phyloP scores from a whole-genome alignment of 768 basidiomycete species.

The Leccinum aurantiacum region DNA sequence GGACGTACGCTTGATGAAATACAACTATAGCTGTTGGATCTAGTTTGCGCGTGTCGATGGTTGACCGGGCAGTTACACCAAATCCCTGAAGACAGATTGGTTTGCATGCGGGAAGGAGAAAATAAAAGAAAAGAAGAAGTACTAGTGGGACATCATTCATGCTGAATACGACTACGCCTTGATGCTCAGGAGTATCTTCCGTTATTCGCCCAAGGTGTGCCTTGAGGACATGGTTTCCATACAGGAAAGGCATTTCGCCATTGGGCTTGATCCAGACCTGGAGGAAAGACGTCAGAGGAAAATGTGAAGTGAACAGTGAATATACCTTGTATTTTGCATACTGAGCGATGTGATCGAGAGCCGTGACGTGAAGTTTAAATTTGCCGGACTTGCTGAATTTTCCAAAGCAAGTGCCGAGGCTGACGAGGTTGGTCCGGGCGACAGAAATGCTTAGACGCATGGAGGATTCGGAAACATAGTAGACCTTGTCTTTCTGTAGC shows the following conservation, averaged over 20 bases:
- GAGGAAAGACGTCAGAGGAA: neutral
- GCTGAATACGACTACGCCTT: conserved; percentile 94
- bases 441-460: conserved; percentile 93
- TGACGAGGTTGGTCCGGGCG: conserved; percentile 88
- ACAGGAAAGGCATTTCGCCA: conserved; percentile 98
- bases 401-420: conserved; percentile 94
- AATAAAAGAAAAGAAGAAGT: conserved; percentile 17
- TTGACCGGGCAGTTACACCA: conserved; percentile 94
- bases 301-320: neutral
- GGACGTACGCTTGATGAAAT: conserved; percentile 88
- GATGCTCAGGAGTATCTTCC: conserved; percentile 98
- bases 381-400: conserved; percentile 97
- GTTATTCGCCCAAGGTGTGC: conserved; percentile 99
- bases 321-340: conserved; percentile 97
- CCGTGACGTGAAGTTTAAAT: conserved; percentile 95
- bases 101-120: conserved; percentile 7
- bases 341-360: conserved; percentile 89
- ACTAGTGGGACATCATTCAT: conserved; percentile 96
- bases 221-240: conserved; percentile 98
- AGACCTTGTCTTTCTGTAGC: conserved; percentile 91
- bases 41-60: conserved; percentile 92
- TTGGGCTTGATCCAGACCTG: conserved; percentile 99
- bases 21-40: conserved; percentile 97
- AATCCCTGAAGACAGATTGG: conserved; percentile 65
- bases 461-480: conserved; percentile 92